A percentile compares a stretch with the other conserved stretches of the same genome.
phyloP scores from a whole-genome alignment of 805 yeast species.

The Suhomyces pyralidae region DNA sequence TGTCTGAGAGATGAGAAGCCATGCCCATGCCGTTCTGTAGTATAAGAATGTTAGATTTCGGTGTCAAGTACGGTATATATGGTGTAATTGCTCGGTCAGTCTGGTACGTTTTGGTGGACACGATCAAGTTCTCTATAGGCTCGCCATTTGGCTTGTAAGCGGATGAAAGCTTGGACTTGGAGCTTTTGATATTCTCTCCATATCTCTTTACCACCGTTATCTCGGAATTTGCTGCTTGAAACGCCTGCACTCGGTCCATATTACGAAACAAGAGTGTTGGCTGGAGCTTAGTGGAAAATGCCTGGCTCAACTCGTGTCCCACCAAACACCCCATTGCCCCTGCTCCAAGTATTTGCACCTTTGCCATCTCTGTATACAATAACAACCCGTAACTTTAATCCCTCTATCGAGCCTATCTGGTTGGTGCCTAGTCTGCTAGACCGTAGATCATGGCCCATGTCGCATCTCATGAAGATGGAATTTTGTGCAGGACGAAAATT shows the following conservation, averaged over 20 bases:
- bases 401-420: not conserved
- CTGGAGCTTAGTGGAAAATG: slow-evolving; percentile 39
- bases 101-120: slow-evolving; percentile 79
- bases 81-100: slow-evolving; percentile 62
- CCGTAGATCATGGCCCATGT: not conserved
- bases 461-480: not conserved
- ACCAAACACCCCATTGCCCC: slow-evolving; percentile 53
- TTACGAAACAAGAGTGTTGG: slow-evolving; percentile 36
- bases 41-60: slow-evolving; percentile 55
- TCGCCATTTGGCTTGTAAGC: slow-evolving; percentile 19
- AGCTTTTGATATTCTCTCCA: slow-evolving; percentile 14
- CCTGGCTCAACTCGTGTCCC: slow-evolving; percentile 42
- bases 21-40: slow-evolving; percentile 89
- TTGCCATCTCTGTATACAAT: not conserved
- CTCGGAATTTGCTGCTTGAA: slow-evolving; percentile 38
- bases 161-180: slow-evolving; percentile 19
- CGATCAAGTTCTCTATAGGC: slow-evolving; percentile 54
- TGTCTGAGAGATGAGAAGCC: slow-evolving; percentile 46
- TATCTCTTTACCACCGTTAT: slow-evolving; percentile 25
- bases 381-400: not conserved
- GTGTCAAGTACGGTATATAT: slow-evolving; percentile 45
- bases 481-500: not conserved
- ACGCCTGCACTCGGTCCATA: slow-evolving; percentile 40
- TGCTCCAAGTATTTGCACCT: slow-evolving; percentile 48
- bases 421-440: not conserved